Evolutionary conservation across 2,329 filamentous ascomycete species (phyloP), one percentile per base, ranked within the genome.

Genomic region (Huntiella moniliformis): DNA sequence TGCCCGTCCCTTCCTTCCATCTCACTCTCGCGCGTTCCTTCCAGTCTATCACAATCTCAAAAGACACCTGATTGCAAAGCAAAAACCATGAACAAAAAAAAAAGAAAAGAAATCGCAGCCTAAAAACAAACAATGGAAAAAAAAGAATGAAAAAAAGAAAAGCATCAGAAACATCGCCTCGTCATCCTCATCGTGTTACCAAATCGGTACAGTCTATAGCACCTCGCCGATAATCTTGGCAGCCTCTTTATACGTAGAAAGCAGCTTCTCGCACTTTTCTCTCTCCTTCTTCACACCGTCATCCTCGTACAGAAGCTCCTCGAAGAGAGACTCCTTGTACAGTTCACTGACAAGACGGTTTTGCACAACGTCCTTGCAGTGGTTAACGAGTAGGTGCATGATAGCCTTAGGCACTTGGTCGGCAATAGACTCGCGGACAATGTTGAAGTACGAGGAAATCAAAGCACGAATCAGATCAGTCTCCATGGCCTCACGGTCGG

Each of bases 371-470:
- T 98, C 91, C 62, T 96, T 95, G 65, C 84, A 93, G 67, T 95
- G 84, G 63, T 98, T 98, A 58, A 98, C 91, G 32, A 98, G 74
- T 40, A 98, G 74, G 61, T 98, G 91, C 91, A 98, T 98, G 54
- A 98, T 82, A 4, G 91, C 91, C 66, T 98, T 98, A 53, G 91
- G 91, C 8, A 98, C 91, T 64, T 96, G 88, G 60, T 98, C 91
- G 38, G 88, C 88, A 56, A 95, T 94, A n/a, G 85, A 88, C 64
- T 98, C 91, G 52, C 91, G 83, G 40, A 98, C 91, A 57, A 98
- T 98, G 61, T 94, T 93, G 70, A 98, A 98, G 68, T 98, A 98
- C 1, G 87, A 95, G 31, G 84, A 93, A 60, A 98, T 98, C 47
- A 98, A 74, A 40, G 87, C 83, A 40, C 88, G 82, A 60, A 98